Conservation (phyloP, 768 basidiomycete genomes). For the Leccinum longicurvipes region DNA sequence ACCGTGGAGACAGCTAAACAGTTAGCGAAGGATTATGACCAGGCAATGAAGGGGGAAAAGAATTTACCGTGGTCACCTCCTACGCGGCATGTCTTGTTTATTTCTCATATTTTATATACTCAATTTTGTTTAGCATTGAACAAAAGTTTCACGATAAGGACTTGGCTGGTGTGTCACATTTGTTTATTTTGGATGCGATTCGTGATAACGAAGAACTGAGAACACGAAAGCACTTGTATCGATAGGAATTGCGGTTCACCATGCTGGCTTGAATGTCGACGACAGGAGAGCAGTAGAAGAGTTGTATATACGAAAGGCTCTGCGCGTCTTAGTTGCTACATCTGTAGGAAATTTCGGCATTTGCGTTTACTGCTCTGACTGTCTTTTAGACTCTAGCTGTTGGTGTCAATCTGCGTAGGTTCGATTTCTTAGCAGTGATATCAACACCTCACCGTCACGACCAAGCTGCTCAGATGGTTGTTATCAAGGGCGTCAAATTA, state of each 20-base stretch:
- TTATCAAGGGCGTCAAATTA: conserved; percentile 86
- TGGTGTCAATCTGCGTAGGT: conserved; percentile 90
- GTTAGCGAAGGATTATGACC: conserved; percentile 67
- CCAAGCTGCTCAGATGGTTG: conserved; percentile 86
- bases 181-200: background rate
- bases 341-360: conserved; percentile 52
- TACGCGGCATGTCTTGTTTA: conserved; percentile 37
- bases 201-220: conserved; percentile 2
- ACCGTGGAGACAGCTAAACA: conserved; percentile 70
- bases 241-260: conserved; percentile 84
- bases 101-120: background rate
- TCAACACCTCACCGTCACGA: background rate
- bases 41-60: conserved; percentile 46
- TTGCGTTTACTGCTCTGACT: conserved; percentile 3
- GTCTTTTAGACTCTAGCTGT: conserved; percentile 82
- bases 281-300: conserved; percentile 76
- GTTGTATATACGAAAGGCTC: conserved; percentile 58
- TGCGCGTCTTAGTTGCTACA: conserved; percentile 75
- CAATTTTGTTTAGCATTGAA: conserved; percentile 42
- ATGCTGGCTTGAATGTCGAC: conserved; percentile 75
- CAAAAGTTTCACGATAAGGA: conserved; percentile 65
- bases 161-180: conserved; percentile 39
- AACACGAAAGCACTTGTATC: conserved; percentile 52
- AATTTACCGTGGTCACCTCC: conserved; percentile 69
- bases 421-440: background rate